Evolutionary conservation across 148 eudicot genomes (phyloP), one percentile per base, ranked within the genome.

Genomic region (Polygonum aviculare): DNA sequence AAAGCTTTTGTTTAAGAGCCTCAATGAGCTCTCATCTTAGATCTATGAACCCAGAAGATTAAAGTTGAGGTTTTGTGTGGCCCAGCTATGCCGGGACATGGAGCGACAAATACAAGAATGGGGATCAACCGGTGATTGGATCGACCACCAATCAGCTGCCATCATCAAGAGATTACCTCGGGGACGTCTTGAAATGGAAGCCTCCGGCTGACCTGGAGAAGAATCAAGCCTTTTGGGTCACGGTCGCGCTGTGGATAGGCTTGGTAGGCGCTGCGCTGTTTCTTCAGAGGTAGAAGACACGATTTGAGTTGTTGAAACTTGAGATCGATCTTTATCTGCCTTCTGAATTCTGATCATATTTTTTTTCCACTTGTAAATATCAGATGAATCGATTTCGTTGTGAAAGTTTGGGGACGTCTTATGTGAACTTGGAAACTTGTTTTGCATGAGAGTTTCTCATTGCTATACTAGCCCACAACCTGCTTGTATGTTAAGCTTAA

Each of bases 91-190:
- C 98, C 14, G 91, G 86, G 5, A 87, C 90, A 51, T 94, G 98
- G 98, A 94, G 80, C 8, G 98, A 92, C 74, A 94, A 94, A 83
- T 67, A 87, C 83, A 94, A 92, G 83, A 89, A 94, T 79, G 79
- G 33, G 8, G 90, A 89, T 78, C 77, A 87, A 71, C 86, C 76
- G 45, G 59, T 77, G 57, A 82, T 77, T 22, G 82, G 83, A 3
- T 82, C 93, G 39, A 85, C 89, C n/a, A 85, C 87, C 8, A 88
- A 85, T 65, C 92, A 87, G 79, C 86, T 90, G 12, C 77, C 93
- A 50, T 90, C 91, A 35, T 79, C 79, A 75, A 84, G 82, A 78
- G 96, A 92, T 84, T 89, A 83, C 74, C 40, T 89, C 2, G 93
- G 88, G n/a, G 97, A 92, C 83, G 78, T 94, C 50, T 51, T 94